Evolutionary conservation across 352 stramenopile species (phyloP).

Genomic region (Globisporangium middletonii): DNA sequence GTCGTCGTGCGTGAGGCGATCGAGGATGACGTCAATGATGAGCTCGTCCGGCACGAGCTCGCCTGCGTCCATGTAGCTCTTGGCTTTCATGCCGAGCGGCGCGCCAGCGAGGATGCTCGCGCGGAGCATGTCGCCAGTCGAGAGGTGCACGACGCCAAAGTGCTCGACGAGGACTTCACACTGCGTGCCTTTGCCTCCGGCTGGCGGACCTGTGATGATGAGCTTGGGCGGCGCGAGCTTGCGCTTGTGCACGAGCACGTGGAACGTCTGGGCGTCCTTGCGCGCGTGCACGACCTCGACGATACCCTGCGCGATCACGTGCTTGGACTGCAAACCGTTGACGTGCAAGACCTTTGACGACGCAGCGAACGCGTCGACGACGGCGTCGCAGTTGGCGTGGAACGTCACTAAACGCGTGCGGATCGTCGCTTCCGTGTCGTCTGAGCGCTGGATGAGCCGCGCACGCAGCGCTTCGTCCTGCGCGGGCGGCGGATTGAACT

Average conservation of each 20-base stretch:
- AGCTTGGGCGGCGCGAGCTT: slow-evolving; percentile 29
- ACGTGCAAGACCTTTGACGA: slow-evolving; percentile 31
- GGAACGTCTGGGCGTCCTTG: slow-evolving; percentile 38
- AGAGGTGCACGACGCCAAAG: slow-evolving; percentile 90
- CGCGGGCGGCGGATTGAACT: slow-evolving; percentile 91
- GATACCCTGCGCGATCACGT: slow-evolving; percentile 28
- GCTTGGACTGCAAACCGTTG: slow-evolving; percentile 41
- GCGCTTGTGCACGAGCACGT: slow-evolving; percentile 23
- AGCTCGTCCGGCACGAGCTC: slow-evolving; percentile 89
- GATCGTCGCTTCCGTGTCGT: slow-evolving; percentile 92
- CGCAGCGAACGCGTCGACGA: slow-evolving; percentile 33
- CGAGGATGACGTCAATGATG: slow-evolving; percentile 85
- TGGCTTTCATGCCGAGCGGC: slow-evolving; percentile 65
- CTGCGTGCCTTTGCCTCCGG: slow-evolving; percentile 93
- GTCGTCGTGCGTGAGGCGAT: slow-evolving; percentile 78
- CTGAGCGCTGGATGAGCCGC: slow-evolving; percentile 83
- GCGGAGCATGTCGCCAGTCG: slow-evolving; percentile 90
- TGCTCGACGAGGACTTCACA: slow-evolving; percentile 87
- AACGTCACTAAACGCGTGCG: slow-evolving; percentile 86
- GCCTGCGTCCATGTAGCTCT: slow-evolving; percentile 89
- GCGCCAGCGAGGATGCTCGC: slow-evolving; percentile 73
- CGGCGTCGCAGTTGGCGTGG: slow-evolving; percentile 63
- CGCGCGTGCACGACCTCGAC: slow-evolving; percentile 26
- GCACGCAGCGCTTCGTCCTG: slow-evolving; percentile 52
- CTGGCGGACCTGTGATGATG: slow-evolving; percentile 89